Base-by-base conservation (phyloP, 495 filamentous ascomycete genomes). In the Aspergillus campestris region DNA sequence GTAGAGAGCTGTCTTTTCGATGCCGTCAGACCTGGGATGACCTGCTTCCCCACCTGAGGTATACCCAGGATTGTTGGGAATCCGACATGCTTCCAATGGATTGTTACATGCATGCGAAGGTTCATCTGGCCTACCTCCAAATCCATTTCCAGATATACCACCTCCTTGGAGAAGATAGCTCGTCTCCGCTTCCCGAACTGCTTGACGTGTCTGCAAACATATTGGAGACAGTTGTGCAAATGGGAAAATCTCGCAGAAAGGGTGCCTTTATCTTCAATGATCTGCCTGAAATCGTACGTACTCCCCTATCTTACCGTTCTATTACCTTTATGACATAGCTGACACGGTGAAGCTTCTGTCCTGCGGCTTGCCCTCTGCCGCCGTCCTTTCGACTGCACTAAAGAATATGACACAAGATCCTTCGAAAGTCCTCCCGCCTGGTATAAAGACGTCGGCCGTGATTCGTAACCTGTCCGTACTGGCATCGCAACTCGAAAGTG, bases 71-170 rank as follows among this genome's bases (percentile, higher is more conserved):
- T n/a, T 52, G 45, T 47, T 56, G 53, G 53, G 24, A 37, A 31
- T 52, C 49, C 6, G 42, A 47, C 29, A 15, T 56, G 12, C 42
- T 49, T 10, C 28, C 31, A 3, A 24, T 34, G 14, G 18, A 6
- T 32, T 56, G 42, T 31, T 52, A 47, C 35, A 52, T 56, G 50
- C 49, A 49, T 29, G 49, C 34, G 10, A 56, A 56, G 35, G 38
- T 56, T 14, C 39, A 56, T 32, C 32, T 56, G 28, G 30, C 53
- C 24, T 56, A 52, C 13, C 50, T 56, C 31, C 53, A 53, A 24
- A 53, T 53, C 2, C 45, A 56, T 31, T 56, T 56, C 9, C 46
- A 52, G 34, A 50, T 53, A n/a, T 47, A 56, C 31, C 42, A 34
- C 9, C n/a, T 49, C 7, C 53, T 56, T 38, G 42, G 42, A 4